Conservation (phyloP, 352 stramenopile genomes). For the Bremia lactucae region DNA sequence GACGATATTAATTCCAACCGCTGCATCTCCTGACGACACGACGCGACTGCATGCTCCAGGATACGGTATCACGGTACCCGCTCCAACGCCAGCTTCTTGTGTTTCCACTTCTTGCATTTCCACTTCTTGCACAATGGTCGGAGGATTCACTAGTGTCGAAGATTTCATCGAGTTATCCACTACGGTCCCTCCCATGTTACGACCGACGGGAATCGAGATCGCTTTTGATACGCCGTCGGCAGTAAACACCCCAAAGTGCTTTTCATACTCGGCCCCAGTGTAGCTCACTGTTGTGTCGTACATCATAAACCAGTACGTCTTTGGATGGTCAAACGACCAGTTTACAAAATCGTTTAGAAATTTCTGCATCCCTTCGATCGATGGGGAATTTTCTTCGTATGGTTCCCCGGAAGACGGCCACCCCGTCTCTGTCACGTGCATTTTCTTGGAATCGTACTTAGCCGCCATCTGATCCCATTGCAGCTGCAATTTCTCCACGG, state of each 20-base stretch:
- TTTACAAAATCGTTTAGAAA: conserved; percentile 35
- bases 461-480: conserved; percentile 38
- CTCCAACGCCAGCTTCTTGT: conserved; percentile 6
- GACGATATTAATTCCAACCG: conserved; percentile 6
- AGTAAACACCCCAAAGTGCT: conserved; percentile 45
- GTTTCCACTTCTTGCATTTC: conserved; percentile 1
- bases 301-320: conserved; percentile 62
- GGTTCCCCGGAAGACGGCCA: conserved; percentile 38
- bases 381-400: conserved; percentile 26
- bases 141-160: too few relatives aligned
- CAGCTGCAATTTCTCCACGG: conserved; percentile 43
- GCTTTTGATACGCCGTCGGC: conserved; percentile 26
- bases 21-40: conserved; percentile 5
- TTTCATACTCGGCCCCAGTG: conserved; percentile 39
- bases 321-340: conserved; percentile 25
- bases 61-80: conserved; percentile 12
- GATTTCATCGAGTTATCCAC: too few relatives aligned
- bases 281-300: conserved; percentile 47
- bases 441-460: conserved; percentile 33
- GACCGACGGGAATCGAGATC: conserved; percentile 23
- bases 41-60: conserved; percentile 1
- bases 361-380: conserved; percentile 25
- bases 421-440: conserved; percentile 50
- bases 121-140: background rate
- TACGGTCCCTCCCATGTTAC: too few relatives aligned